phyloP scores from a whole-genome alignment of 2,329 filamentous ascomycete genomes.

The Alternaria arborescens region DNA sequence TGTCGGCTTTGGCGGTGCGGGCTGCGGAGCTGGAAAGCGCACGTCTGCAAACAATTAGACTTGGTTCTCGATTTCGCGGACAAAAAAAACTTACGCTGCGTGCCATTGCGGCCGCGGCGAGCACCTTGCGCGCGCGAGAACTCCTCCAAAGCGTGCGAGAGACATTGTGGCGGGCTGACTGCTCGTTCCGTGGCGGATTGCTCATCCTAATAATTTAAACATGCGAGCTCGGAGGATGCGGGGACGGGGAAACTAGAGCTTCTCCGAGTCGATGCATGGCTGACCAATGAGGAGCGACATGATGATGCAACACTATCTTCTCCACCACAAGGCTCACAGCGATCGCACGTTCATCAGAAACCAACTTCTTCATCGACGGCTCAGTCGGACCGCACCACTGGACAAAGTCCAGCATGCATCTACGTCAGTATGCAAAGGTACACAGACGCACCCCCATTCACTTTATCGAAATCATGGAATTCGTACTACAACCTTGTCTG shows the following conservation, averaged over 20 bases:
- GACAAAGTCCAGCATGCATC: background rate
- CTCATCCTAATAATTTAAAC: conserved; percentile 36
- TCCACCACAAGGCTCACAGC: background rate
- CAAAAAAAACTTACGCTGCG: conserved; percentile 36
- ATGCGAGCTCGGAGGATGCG: conserved; percentile 33
- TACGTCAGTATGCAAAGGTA: background rate
- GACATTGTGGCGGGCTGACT: conserved; percentile 41
- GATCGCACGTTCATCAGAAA: background rate
- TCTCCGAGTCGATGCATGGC: conserved; percentile 16
- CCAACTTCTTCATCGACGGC: background rate
- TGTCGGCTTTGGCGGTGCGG: conserved; percentile 43
- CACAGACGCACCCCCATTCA: background rate
- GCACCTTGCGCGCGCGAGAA: conserved; percentile 44
- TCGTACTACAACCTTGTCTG: background rate
- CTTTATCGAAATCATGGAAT: background rate
- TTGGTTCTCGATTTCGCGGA: background rate
- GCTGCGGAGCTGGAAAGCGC: conserved; percentile 46
- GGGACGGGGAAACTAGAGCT: conserved; percentile 15
- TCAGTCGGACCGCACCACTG: too few relatives aligned
- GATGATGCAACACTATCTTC: conserved; percentile 19
- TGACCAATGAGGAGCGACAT: conserved; percentile 32
- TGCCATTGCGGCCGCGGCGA: conserved; percentile 44
- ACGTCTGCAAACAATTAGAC: conserved; percentile 41
- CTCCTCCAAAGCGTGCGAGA: conserved; percentile 47
- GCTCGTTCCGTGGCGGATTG: conserved; percentile 20